Conservation (phyloP, 208 protist species). For the Acanthamoeba quina region DNA sequence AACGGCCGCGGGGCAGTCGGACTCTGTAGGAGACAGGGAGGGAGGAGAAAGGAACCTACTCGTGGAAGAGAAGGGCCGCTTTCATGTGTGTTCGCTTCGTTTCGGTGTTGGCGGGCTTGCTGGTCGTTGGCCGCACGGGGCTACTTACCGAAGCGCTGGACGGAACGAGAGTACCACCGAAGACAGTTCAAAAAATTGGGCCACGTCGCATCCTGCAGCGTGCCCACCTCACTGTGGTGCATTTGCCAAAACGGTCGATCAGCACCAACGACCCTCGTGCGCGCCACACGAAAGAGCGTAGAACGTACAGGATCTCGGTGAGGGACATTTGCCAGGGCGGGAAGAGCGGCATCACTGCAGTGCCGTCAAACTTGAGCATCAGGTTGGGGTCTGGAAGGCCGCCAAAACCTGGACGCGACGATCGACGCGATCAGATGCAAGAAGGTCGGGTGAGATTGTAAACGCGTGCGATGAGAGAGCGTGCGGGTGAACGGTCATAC, state of each 20-base stretch:
- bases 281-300: neutral
- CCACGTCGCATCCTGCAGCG: slow-evolving; percentile 15
- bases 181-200: slow-evolving; percentile 38
- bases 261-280: neutral
- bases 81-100: too few relatives aligned
- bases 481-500: neutral
- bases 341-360: neutral
- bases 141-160: slow-evolving; percentile 19
- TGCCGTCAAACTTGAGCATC: slow-evolving; percentile 52
- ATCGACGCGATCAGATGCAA: neutral
- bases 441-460: neutral
- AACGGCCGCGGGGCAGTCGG: too few relatives aligned
- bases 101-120: too few relatives aligned
- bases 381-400: slow-evolving; percentile 35
- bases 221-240: neutral
- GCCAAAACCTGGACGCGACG: neutral
- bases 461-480: neutral
- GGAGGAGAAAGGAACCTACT: neutral
- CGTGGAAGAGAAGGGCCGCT: too few relatives aligned
- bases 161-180: neutral
- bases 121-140: neutral
- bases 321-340: slow-evolving; percentile 1
- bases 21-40: too few relatives aligned
- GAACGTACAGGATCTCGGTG: slow-evolving; percentile 15
- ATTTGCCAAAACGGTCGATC: too few relatives aligned